Percentiles rank a stretch among this genome's conserved stretches.
Evolutionary conservation across 2,329 filamentous ascomycete species (phyloP).

Genomic region (Hypoxylon sp.): DNA sequence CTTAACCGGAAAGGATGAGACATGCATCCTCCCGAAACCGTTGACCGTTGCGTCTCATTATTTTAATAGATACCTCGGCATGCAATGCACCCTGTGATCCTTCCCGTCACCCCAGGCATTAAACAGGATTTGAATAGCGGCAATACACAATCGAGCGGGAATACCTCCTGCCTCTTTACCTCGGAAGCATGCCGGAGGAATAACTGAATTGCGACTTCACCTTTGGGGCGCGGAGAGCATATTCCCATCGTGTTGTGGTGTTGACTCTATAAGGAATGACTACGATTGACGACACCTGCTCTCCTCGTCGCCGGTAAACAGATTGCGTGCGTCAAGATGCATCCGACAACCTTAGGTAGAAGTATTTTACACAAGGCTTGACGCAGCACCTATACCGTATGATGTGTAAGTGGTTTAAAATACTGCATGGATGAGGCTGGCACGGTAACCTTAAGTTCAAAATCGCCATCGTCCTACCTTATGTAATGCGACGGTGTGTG

Average conservation of each 20-base stretch:
- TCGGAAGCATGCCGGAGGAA: background rate
- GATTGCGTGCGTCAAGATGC: background rate
- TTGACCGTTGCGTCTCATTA: background rate
- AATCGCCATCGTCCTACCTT: background rate
- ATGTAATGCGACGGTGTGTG: background rate
- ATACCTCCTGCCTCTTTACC: background rate
- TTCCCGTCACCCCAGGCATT: background rate
- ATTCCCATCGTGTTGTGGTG: background rate
- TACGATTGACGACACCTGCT: background rate
- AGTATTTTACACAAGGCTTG: background rate
- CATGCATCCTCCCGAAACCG: background rate
- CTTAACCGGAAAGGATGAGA: background rate
- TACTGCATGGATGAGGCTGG: background rate
- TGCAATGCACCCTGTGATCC: background rate
- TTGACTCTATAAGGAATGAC: background rate
- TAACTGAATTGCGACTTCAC: background rate
- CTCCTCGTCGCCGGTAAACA: background rate
- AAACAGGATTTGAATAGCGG: background rate
- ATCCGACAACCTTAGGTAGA: background rate
- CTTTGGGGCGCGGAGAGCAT: background rate
- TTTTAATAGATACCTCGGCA: background rate
- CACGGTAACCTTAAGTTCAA: background rate
- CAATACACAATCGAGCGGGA: background rate
- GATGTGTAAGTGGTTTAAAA: background rate
- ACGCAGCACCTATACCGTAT: too few species aligned